Evolutionary conservation across 352 stramenopile genomes (phyloP).

Genomic region (Globisporangium carolinianum): DNA sequence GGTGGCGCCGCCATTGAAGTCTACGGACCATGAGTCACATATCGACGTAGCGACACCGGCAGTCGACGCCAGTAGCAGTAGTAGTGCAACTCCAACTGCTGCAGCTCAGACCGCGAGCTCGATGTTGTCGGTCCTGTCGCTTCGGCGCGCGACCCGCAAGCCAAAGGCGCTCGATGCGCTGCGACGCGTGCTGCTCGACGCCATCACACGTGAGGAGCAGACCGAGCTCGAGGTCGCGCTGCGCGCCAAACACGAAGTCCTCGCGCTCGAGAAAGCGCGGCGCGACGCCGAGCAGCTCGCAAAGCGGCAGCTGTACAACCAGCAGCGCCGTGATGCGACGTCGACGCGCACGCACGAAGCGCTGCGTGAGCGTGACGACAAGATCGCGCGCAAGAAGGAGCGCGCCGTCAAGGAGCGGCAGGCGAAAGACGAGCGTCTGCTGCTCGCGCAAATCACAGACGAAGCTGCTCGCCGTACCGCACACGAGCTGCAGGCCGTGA

Average conservation of each 20-base stretch:
- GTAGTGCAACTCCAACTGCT: background rate
- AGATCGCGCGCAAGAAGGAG: constrained; percentile 51
- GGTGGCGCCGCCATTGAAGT: no score
- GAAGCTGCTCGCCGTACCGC: constrained; percentile 35
- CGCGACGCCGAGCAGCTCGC: constrained; percentile 40
- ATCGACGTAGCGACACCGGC: background rate
- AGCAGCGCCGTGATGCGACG: constrained; percentile 44
- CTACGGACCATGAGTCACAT: no score
- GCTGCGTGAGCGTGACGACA: constrained; percentile 54
- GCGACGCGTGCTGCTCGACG: constrained; percentile 24
- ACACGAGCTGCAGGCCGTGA: constrained; percentile 39
- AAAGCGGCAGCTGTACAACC: constrained; percentile 30
- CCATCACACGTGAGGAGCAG: constrained; percentile 34
- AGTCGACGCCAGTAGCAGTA: background rate
- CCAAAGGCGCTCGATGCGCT: constrained; percentile 19
- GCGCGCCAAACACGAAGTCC: constrained; percentile 45
- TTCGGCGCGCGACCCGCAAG: background rate
- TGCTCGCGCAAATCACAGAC: constrained; percentile 28
- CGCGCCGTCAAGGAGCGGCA: constrained; percentile 52
- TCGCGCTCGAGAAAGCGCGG: constrained; percentile 36
- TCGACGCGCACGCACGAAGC: constrained; percentile 51
- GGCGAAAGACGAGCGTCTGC: constrained; percentile 40
- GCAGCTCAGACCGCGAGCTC: background rate
- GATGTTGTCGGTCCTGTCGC: constrained; percentile 2
- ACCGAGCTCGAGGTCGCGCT: constrained; percentile 42